These are phyloP conservation scores for Globisporangium barbulae DNA, from an alignment of 352 stramenopile genomes.

Conservation along the genomic window DNA sequence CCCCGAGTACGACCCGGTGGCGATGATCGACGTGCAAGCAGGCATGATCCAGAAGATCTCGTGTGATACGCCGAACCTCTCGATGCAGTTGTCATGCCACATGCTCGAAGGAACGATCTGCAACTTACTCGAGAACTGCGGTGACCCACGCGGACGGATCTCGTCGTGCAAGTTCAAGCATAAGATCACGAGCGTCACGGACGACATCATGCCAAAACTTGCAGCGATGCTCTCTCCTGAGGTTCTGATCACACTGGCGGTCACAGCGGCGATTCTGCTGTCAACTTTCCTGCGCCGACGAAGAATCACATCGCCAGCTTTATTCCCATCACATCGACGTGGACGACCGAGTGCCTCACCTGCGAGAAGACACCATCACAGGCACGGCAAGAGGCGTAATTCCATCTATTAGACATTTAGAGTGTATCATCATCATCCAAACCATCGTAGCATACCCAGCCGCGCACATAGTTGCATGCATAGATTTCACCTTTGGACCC, in stretches of 20 bases:
- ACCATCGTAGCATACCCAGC: conserved; percentile 8
- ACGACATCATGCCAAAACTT: conserved; percentile 59
- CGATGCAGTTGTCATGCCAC: conserved; percentile 89
- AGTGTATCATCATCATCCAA: conserved; percentile 16
- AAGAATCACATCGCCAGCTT: conserved; percentile 24
- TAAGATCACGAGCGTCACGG: conserved; percentile 67
- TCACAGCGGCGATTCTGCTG: conserved; percentile 53
- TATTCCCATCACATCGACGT: conserved; percentile 26
- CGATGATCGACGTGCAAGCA: conserved; percentile 86
- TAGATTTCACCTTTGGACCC: conserved; percentile 8
- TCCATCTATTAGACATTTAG: conserved; percentile 43
- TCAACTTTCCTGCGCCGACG: conserved; percentile 60
- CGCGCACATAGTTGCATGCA: neutral
- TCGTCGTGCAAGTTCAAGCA: conserved; percentile 74
- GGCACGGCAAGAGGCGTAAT: conserved; percentile 31
- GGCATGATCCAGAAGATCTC: conserved; percentile 90
- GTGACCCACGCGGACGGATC: conserved; percentile 51
- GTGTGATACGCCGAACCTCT: conserved; percentile 82
- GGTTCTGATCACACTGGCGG: conserved; percentile 44
- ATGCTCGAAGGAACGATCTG: conserved; percentile 90
- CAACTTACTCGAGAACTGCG: conserved; percentile 80
- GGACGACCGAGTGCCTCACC: conserved; percentile 26
- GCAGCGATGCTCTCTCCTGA: conserved; percentile 47
- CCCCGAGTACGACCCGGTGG: conserved; percentile 86
- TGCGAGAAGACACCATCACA: neutral